Percentiles rank a stretch among this genome's conserved stretches.
Conservation (phyloP, 2,329 filamentous ascomycete species). For the Trichophyton rubrum region DNA sequence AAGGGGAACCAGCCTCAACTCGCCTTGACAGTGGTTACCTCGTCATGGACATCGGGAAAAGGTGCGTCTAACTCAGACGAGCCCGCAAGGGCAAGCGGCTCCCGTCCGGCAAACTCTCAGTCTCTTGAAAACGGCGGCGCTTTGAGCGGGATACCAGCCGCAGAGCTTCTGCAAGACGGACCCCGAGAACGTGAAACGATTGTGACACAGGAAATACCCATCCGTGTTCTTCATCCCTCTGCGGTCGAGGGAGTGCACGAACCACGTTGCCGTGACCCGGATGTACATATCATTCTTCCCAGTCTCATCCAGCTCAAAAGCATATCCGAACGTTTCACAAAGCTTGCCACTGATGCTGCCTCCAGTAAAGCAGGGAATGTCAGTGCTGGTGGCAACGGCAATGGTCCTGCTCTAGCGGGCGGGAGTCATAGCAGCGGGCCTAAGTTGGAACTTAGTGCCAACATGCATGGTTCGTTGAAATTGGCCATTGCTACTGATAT, state of each 20-base stretch:
- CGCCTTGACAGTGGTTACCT: constrained; percentile 74
- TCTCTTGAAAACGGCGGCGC: constrained; percentile 34
- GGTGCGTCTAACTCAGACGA: constrained; percentile 46
- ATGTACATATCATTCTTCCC: constrained; percentile 86
- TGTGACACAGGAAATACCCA: constrained; percentile 92
- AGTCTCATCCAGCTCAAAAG: constrained; percentile 78
- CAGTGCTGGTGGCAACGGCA: constrained; percentile 20
- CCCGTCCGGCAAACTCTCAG: constrained; percentile 13
- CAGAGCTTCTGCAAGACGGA: constrained; percentile 31
- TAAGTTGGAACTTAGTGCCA: constrained; percentile 75
- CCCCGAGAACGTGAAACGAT: constrained; percentile 71
- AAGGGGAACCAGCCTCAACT: constrained; percentile 78
- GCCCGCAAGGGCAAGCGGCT: constrained; percentile 30
- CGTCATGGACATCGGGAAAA: constrained; percentile 27
- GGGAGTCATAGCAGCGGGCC: constrained; percentile 29
- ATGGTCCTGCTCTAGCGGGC: constrained; percentile 14
- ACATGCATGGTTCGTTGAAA: constrained; percentile 81
- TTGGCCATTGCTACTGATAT: constrained; percentile 72
- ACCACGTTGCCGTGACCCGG: constrained; percentile 76
- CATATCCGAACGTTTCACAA: constrained; percentile 91
- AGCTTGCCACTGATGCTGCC: constrained; percentile 48
- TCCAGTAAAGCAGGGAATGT: constrained; percentile 13
- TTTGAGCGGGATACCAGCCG: constrained; percentile 27
- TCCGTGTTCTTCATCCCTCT: constrained; percentile 71
- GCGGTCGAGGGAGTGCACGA: constrained; percentile 90